A percentile compares a stretch with the other conserved stretches of the same genome.
Evolutionary conservation across 2,329 filamentous ascomycete genomes (phyloP).

Genomic region (Bimuria novae-zelandiae): DNA sequence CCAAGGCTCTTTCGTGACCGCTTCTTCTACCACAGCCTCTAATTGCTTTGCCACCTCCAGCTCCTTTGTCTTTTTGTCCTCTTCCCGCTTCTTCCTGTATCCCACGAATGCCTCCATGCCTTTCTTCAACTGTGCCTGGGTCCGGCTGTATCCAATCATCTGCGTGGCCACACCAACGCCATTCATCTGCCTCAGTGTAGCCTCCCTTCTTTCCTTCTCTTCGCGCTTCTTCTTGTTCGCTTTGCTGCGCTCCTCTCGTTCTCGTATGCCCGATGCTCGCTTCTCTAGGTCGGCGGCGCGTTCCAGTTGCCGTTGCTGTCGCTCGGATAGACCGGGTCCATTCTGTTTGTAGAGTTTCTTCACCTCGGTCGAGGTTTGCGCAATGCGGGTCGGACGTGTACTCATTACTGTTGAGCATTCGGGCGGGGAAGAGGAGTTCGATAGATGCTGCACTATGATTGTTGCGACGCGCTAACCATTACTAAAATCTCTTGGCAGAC

Average conservation of each 20-base stretch:
- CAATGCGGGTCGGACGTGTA: constrained; percentile 27
- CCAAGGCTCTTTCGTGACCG: constrained; percentile 39
- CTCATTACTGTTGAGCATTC: constrained; percentile 28
- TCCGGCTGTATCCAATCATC: constrained; percentile 44
- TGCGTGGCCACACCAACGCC: constrained; percentile 47
- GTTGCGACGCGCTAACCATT: constrained; percentile 2
- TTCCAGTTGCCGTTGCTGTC: constrained; percentile 36
- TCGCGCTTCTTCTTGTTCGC: constrained; percentile 37
- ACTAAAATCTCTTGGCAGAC: constrained; percentile 1
- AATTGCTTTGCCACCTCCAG: constrained; percentile 25
- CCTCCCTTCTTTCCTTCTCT: constrained; percentile 39
- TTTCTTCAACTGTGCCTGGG: constrained; percentile 43
- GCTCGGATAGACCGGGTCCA: constrained; percentile 30
- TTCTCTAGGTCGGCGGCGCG: constrained; percentile 37
- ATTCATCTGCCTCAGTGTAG: constrained; percentile 28
- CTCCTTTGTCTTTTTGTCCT: constrained; percentile 25
- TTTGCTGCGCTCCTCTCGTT: constrained; percentile 37
- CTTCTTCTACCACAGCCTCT: constrained; percentile 25
- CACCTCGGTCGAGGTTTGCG: constrained; percentile 42
- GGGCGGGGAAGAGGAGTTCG: constrained; percentile 1
- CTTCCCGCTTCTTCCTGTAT: constrained; percentile 27
- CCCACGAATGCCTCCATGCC: constrained; percentile 46
- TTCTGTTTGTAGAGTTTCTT: constrained; percentile 41
- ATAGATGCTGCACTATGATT: too few species aligned
- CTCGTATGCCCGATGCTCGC: constrained; percentile 39